These are phyloP conservation scores for Exophiala spinifera DNA, from an alignment of 2,329 filamentous ascomycete genomes.

Conservation along the genomic window DNA sequence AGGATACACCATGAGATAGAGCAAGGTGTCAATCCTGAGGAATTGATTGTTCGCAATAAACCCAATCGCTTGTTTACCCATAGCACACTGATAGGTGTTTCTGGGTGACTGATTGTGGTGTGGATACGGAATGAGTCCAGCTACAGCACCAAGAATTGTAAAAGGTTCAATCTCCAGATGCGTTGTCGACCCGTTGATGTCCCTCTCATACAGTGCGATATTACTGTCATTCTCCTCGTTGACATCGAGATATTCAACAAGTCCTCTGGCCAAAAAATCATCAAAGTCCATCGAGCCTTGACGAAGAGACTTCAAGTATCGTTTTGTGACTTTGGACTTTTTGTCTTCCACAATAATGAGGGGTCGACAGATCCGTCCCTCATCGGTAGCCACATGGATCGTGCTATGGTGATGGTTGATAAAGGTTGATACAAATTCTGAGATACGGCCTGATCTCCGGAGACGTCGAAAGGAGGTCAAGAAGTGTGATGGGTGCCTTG, in stretches of 20 bases:
- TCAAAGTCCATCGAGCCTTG: conserved; percentile 86
- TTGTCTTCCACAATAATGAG: conserved; percentile 92
- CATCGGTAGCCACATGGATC: conserved; percentile 93
- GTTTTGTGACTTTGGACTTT: conserved; percentile 72
- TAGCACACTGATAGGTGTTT: conserved; percentile 99
- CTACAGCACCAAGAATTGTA: conserved; percentile 90
- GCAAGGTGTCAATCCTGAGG: conserved; percentile 88
- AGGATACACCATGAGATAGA: conserved; percentile 96
- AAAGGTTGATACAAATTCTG: conserved; percentile 93
- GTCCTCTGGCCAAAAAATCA: conserved; percentile 82
- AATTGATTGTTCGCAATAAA: conserved; percentile 98
- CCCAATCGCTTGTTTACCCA: conserved; percentile 99
- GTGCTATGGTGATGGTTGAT: conserved; percentile 90
- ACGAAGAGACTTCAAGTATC: conserved; percentile 77
- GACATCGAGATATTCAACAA: conserved; percentile 92
- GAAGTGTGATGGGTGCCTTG: conserved; percentile 81
- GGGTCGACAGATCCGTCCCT: conserved; percentile 92
- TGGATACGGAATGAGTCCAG: conserved; percentile 93
- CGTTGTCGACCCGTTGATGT: conserved; percentile 79
- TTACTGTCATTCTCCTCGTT: conserved; percentile 98
- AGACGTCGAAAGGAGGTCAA: conserved; percentile 80
- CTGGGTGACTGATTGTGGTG: conserved; percentile 98
- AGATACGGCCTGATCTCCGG: conserved; percentile 84
- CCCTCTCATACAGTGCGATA: conserved; percentile 82
- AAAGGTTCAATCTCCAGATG: conserved; percentile 98